These are phyloP conservation scores for Xanthoconium stramineum DNA, from an alignment of 768 basidiomycete species.

Conservation along the genomic window DNA sequence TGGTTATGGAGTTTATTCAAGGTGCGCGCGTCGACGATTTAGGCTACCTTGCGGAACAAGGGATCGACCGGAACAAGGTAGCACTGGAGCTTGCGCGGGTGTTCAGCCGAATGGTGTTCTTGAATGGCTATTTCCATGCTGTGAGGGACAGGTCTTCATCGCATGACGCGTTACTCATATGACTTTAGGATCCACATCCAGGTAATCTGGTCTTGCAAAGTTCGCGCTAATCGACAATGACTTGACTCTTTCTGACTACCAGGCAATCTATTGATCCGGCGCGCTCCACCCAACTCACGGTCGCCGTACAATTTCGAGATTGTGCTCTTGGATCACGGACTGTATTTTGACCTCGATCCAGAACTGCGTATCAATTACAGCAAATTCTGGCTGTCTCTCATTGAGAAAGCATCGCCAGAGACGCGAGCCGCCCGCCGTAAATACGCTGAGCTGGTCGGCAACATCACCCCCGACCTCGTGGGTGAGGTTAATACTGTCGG, in stretches of 20 bases:
- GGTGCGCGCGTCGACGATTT: constrained; percentile 89
- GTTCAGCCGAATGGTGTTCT: constrained; percentile 93
- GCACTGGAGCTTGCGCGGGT: constrained; percentile 87
- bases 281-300: constrained; percentile 53
- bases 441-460: constrained; percentile 89
- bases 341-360: constrained; percentile 88
- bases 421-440: constrained; percentile 69
- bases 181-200: constrained; percentile 77
- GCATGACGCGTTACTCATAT: constrained; percentile 12
- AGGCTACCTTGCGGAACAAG: constrained; percentile 71
- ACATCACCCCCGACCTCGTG: constrained; percentile 84
- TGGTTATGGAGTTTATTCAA: constrained; percentile 94
- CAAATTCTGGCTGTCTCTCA: constrained; percentile 88
- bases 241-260: constrained; percentile 1
- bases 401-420: constrained; percentile 64
- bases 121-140: constrained; percentile 89
- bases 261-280: constrained; percentile 91
- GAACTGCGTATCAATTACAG: constrained; percentile 79
- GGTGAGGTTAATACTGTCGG: constrained; percentile 19
- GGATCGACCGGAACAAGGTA: constrained; percentile 92
- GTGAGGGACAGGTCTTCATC: constrained; percentile 40
- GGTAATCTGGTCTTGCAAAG: constrained; percentile 39
- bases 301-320: constrained; percentile 97
- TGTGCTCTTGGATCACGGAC: constrained; percentile 88
- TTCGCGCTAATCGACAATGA: constrained; percentile 1